Conservation (phyloP, 352 stramenopile species). For the Phytophthora hibernalis region DNA sequence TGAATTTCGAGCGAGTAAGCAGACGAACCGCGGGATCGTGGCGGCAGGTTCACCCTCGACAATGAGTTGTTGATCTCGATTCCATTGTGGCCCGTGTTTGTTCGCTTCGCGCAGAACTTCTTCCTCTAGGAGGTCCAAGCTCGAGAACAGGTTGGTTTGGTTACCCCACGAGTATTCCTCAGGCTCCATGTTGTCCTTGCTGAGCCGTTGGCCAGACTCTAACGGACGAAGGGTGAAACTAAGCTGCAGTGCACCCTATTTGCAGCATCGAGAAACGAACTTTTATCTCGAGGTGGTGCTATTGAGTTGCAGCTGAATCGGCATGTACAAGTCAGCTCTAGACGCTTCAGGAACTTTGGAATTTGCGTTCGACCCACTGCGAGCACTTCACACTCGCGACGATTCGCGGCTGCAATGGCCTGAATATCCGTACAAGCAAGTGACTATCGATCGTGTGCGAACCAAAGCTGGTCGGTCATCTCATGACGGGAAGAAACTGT, state of each 20-base stretch:
- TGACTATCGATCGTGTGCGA: constrained; percentile 60
- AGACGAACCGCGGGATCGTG: constrained; percentile 29
- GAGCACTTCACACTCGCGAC: constrained; percentile 50
- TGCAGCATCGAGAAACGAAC: constrained; percentile 35
- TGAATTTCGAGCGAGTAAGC: neutral
- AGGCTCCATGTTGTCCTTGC: constrained; percentile 18
- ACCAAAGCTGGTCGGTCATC: constrained; percentile 35
- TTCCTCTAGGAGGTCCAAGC: constrained; percentile 35
- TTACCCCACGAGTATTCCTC: constrained; percentile 21
- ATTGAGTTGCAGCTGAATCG: neutral
- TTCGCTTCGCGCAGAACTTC: constrained; percentile 23
- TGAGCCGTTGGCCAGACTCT: neutral
- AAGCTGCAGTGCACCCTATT: constrained; percentile 17
- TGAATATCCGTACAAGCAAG: constrained; percentile 78
- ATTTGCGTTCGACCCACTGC: constrained; percentile 69
- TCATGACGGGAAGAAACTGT: constrained; percentile 27
- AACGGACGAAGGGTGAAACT: no score
- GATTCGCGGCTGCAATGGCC: constrained; percentile 58
- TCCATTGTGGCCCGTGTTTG: constrained; percentile 11
- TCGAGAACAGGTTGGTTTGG: constrained; percentile 27
- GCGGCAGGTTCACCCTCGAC: constrained; percentile 37
- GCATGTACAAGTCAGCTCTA: constrained; percentile 61
- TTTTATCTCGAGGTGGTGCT: neutral
- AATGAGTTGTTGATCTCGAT: constrained; percentile 28
- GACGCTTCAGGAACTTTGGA: constrained; percentile 45